These are phyloP conservation scores for Ogataea paradorogensis DNA, from an alignment of 805 yeast genomes.

Conservation along the genomic window DNA sequence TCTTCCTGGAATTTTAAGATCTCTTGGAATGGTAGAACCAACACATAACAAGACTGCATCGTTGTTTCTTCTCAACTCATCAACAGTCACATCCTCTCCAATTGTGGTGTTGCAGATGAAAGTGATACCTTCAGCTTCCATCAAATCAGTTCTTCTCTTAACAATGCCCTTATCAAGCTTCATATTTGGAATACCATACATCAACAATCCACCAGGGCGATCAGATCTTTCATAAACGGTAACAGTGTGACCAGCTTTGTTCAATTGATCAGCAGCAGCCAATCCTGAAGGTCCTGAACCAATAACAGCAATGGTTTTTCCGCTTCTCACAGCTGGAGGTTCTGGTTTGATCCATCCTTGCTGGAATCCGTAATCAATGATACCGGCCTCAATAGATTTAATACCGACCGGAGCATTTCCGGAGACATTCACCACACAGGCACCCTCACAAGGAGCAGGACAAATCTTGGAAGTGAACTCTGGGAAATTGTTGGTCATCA, in stretches of 20 bases:
- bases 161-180: slow-evolving; percentile 91
- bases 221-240: slow-evolving; percentile 93
- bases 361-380: slow-evolving; percentile 93
- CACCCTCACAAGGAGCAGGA: slow-evolving; percentile 99
- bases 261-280: slow-evolving; percentile 95
- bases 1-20: slow-evolving; percentile 91
- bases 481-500: slow-evolving; percentile 98
- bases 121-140: slow-evolving; percentile 85
- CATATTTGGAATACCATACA: slow-evolving; percentile 99
- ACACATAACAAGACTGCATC: slow-evolving; percentile 91
- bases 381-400: slow-evolving; percentile 92
- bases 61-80: slow-evolving; percentile 56
- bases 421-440: slow-evolving; percentile 80
- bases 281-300: slow-evolving; percentile 98
- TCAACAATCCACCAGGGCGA: slow-evolving; percentile 93
- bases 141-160: slow-evolving; percentile 86
- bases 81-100: slow-evolving; percentile 78
- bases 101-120: slow-evolving; percentile 75
- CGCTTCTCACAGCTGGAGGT: slow-evolving; percentile 79
- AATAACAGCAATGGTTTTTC: slow-evolving; percentile 77
- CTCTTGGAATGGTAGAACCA: slow-evolving; percentile 96
- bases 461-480: slow-evolving; percentile 98
- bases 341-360: slow-evolving; percentile 93
- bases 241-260: slow-evolving; percentile 91
- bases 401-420: slow-evolving; percentile 95